Base-by-base conservation (phyloP, 805 yeast genomes). In the Yarrowia deformans region DNA sequence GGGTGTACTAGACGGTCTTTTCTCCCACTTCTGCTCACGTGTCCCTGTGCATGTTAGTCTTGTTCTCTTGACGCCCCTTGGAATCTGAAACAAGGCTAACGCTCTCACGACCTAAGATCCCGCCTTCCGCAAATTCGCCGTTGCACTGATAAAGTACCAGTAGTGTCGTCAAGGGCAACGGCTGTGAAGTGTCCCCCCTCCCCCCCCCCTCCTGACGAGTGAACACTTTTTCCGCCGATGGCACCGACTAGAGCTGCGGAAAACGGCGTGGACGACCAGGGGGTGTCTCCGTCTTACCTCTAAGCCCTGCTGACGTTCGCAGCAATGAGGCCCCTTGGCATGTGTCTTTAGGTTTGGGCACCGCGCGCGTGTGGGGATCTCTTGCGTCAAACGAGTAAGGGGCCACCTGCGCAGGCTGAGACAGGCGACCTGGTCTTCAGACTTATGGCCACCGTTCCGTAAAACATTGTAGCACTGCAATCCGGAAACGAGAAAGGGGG, bases 271-370 rank as follows among this genome's bases (percentile, higher is more conserved):
- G 29, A 23, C 29, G 29, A 23, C 29, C 29, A 23, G 29, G 29
- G 29, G 29, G 29, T 23, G 29, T 23, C 3, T 23, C 29, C 4
- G 29, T 23, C 29, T 23, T 23, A 4, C 29, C 29, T 23, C 29
- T 16, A 23, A n/a, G 52, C 35, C 35, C 52, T 48, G 10, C 52
- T 48, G 52, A 48, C 13, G 13, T 23, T n/a, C 35, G 52, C 52
- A 48, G 34, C 18, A 1, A 9, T 23, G 34, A 12, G n/a, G 52
- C 14, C 9, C 29, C 10, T 34, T 13, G 4, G 29, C 52, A 48
- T 23, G 35, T 48, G 52, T 23, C 18, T 48, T 48, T 23, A 35
- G 52, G 52, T 48, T 48, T 18, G 1, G 49, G 16, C 14, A 19
- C 16, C 29, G 18, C 40, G 7, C 16, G 29, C 29, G 29, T 23